These are phyloP conservation scores for Picea abies DNA, from an alignment of 83 land plant genomes.

Conservation along the genomic window DNA sequence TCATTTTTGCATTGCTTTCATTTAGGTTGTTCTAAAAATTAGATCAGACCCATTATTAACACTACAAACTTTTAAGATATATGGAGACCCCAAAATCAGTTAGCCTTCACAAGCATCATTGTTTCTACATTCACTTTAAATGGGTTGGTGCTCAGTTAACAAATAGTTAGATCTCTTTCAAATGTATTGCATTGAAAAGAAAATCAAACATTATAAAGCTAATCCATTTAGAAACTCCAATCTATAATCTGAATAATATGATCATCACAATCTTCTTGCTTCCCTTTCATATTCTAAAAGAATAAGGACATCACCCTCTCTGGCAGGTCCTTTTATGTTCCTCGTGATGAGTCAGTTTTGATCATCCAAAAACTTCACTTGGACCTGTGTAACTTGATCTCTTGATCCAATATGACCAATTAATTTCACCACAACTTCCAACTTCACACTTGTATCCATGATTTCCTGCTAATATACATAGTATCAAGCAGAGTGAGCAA, in stretches of 20 bases:
- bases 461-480: neutral
- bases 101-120: no score
- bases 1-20: constrained; percentile 4
- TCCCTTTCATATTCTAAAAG: constrained; percentile 84
- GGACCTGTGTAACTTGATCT: constrained; percentile 81
- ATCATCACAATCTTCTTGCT: constrained; percentile 79
- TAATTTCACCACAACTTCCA: constrained; percentile 69
- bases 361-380: constrained; percentile 26
- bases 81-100: no score
- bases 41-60: no score
- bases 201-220: neutral
- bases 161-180: no score
- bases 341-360: constrained; percentile 83
- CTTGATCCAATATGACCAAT: constrained; percentile 71
- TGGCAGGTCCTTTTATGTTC: constrained; percentile 78
- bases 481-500: no score
- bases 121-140: no score
- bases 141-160: no score
- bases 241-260: neutral
- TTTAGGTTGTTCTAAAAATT: neutral
- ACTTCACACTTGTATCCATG: constrained; percentile 63
- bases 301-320: constrained; percentile 80
- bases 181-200: no score
- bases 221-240: neutral
- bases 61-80: no score